Percentiles rank a stretch among this genome's conserved stretches.
Evolutionary conservation across 2,329 filamentous ascomycete species (phyloP).

Genomic region (Fusarium sp.): DNA sequence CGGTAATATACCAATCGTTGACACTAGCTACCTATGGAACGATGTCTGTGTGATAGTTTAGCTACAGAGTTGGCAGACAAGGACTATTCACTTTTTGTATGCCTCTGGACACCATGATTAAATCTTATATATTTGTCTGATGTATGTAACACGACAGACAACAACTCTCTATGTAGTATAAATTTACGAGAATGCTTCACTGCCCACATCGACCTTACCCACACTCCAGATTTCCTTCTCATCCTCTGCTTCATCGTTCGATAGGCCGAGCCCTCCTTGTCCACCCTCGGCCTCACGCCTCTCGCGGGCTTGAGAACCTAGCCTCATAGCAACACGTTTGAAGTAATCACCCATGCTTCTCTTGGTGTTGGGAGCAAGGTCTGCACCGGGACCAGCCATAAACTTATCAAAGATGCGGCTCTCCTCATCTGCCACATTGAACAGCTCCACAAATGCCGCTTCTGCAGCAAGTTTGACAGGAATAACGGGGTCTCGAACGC

Average conservation of each 20-base stretch:
- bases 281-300: conserved; percentile 92
- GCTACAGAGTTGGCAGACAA: background rate
- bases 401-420: conserved; percentile 90
- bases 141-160: background rate
- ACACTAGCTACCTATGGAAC: background rate
- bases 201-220: conserved; percentile 77
- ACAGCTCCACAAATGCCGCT: conserved; percentile 91
- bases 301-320: conserved; percentile 89
- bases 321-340: conserved; percentile 86
- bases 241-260: conserved; percentile 92
- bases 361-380: conserved; percentile 78
- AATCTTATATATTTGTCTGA: background rate
- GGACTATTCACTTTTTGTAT: background rate
- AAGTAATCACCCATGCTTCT: conserved; percentile 97
- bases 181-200: conserved; percentile 41
- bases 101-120: background rate
- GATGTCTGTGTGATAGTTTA: background rate
- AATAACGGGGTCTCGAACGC: conserved; percentile 90
- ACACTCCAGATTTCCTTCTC: conserved; percentile 97
- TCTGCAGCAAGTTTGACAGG: conserved; percentile 96
- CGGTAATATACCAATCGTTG: background rate
- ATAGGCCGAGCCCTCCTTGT: conserved; percentile 83
- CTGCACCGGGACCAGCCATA: conserved; percentile 74
- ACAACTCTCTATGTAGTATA: background rate
- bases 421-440: conserved; percentile 90